A percentile compares a stretch with the other conserved stretches of the same genome.
phyloP scores from a whole-genome alignment of 768 basidiomycete species.

The Leccinum barrowsii region DNA sequence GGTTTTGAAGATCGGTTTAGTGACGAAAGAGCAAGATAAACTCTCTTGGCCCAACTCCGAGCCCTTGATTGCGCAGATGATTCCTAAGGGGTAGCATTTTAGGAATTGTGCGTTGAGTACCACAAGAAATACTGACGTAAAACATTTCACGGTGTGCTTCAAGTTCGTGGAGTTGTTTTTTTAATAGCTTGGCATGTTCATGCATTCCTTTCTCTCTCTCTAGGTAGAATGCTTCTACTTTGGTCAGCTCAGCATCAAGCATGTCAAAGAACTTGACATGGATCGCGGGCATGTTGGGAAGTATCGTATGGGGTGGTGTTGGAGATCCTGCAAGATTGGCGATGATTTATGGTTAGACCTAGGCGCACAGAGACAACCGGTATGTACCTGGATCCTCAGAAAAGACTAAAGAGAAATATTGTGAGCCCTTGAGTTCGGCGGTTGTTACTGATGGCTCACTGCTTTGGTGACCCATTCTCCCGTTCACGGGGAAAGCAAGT shows the following conservation, averaged over 20 bases:
- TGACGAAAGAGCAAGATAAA: slow-evolving; percentile 4
- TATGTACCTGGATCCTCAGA: slow-evolving; percentile 18
- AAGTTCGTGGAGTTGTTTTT: slow-evolving; percentile 72
- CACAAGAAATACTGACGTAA: slow-evolving; percentile 40
- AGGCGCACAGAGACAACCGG: too few species aligned
- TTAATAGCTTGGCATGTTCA: slow-evolving; percentile 44
- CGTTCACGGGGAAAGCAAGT: background rate
- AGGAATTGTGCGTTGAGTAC: background rate
- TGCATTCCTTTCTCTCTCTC: slow-evolving; percentile 65
- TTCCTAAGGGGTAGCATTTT: slow-evolving; percentile 12
- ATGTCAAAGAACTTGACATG: slow-evolving; percentile 73
- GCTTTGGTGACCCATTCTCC: slow-evolving; percentile 1
- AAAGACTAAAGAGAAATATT: background rate
- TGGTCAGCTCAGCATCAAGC: slow-evolving; percentile 76
- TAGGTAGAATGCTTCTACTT: slow-evolving; percentile 81
- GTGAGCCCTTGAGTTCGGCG: background rate
- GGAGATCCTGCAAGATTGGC: slow-evolving; percentile 7
- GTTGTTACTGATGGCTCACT: slow-evolving; percentile 8
- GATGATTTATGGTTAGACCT: background rate
- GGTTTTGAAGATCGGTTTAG: background rate
- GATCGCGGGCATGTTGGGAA: slow-evolving; percentile 53
- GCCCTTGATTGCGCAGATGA: slow-evolving; percentile 3
- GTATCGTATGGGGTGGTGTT: slow-evolving; percentile 38
- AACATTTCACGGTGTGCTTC: slow-evolving; percentile 60
- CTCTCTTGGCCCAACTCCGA: slow-evolving; percentile 14